A percentile compares a stretch with the other conserved stretches of the same genome.
Evolutionary conservation across 805 yeast species (phyloP).

Genomic region (Lachancea fermentati): DNA sequence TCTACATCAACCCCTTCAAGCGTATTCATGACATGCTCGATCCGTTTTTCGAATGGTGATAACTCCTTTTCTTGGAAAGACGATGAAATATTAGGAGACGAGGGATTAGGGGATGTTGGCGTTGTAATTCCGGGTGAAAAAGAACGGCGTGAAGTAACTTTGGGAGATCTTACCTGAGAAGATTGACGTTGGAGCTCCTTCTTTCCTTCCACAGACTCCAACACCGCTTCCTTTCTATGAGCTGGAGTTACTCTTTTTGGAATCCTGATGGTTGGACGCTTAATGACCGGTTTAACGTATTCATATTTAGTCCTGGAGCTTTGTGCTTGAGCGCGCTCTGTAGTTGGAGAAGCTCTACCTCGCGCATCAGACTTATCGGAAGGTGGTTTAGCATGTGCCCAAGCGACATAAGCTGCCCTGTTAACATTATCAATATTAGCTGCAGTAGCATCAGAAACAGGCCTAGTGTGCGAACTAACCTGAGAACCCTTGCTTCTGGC

Average conservation of each 20-base stretch:
- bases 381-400: conserved; percentile 12
- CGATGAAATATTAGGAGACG: too few species aligned
- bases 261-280: conserved; percentile 17
- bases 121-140: conserved; percentile 4
- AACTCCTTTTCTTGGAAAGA: conserved; percentile 2
- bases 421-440: conserved; percentile 14
- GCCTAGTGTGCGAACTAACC: background rate
- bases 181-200: background rate
- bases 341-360: background rate
- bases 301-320: conserved; percentile 15
- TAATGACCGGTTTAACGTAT: conserved; percentile 17
- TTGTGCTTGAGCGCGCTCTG: conserved; percentile 4
- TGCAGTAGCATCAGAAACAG: conserved; percentile 9
- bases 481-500: conserved; percentile 4
- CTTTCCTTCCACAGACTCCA: conserved; percentile 1
- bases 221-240: conserved; percentile 1
- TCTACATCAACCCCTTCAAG: conserved; percentile 65
- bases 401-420: conserved; percentile 22
- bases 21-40: conserved; percentile 26
- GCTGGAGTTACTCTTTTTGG: conserved; percentile 10
- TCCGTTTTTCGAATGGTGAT: conserved; percentile 8
- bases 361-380: conserved; percentile 1
- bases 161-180: conserved; percentile 4
- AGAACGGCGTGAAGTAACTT: conserved; percentile 2
- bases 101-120: conserved; percentile 2